Conservation (phyloP, 805 yeast species). For the Candida montana region DNA sequence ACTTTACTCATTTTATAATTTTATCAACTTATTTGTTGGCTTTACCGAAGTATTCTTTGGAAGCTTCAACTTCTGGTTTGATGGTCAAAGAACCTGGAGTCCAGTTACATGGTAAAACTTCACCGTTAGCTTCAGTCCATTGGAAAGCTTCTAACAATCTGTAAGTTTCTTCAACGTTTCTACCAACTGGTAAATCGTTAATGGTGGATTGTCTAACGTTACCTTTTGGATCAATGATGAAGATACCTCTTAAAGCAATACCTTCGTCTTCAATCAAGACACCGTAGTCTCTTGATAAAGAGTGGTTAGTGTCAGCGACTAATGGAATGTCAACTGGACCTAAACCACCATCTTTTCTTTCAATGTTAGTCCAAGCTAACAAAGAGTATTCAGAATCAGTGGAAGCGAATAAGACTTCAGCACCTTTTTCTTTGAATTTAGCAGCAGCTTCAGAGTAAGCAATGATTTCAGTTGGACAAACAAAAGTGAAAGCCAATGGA, state of each 20-base stretch:
- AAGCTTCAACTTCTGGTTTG: conserved; percentile 71
- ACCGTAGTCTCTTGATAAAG: conserved; percentile 93
- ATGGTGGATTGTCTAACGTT: conserved; percentile 92
- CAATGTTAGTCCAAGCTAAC: conserved; percentile 96
- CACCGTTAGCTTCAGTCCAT: conserved; percentile 98
- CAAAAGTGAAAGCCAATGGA: conserved; percentile 99
- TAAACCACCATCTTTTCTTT: conserved; percentile 97
- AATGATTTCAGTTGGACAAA: conserved; percentile 98
- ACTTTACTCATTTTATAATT: neutral
- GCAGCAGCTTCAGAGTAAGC: conserved; percentile 95
- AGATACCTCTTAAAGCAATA: conserved; percentile 95
- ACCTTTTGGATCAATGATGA: conserved; percentile 96
- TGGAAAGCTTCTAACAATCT: conserved; percentile 99
- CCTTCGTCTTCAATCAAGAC: conserved; percentile 96
- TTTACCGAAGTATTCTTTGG: conserved; percentile 74
- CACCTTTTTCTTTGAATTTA: conserved; percentile 81
- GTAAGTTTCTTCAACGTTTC: conserved; percentile 96
- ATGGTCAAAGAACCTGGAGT: conserved; percentile 90
- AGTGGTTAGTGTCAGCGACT: conserved; percentile 94
- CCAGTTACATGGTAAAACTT: conserved; percentile 99
- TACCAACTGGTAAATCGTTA: conserved; percentile 99
- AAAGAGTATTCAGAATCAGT: conserved; percentile 98
- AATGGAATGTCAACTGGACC: conserved; percentile 94
- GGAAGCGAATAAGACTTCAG: conserved; percentile 90
- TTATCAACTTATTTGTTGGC: conserved; percentile 31